Conservation (phyloP, 2,329 filamentous ascomycete genomes). For the Xylaria hypoxylon region DNA sequence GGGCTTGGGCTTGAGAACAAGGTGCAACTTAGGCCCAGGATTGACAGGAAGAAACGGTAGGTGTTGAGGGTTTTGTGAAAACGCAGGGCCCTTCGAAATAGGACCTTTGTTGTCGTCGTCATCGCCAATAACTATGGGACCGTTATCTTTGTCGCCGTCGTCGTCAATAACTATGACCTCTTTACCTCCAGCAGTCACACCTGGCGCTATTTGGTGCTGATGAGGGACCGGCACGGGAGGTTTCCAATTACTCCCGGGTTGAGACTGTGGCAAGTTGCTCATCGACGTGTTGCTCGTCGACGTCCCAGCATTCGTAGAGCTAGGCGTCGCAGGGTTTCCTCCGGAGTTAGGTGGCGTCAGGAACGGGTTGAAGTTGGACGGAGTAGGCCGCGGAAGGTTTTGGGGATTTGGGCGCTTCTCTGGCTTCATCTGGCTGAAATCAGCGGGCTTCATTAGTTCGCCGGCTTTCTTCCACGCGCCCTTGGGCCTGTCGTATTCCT, state of each 20-base stretch:
- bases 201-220: constrained; percentile 13
- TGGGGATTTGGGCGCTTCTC: constrained; percentile 23
- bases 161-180: background rate
- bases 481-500: background rate
- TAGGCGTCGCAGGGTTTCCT: too few relatives aligned
- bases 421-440: background rate
- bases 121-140: background rate
- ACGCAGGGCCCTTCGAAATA: background rate
- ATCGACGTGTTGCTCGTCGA: too few relatives aligned
- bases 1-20: background rate
- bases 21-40: too few relatives aligned
- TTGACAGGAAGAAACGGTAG: too few relatives aligned
- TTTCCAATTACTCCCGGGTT: background rate
- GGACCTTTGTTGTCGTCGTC: too few relatives aligned
- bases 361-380: background rate
- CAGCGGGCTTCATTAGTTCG: constrained; percentile 15
- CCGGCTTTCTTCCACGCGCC: constrained; percentile 2
- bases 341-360: too few relatives aligned
- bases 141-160: background rate
- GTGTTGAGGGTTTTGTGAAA: too few relatives aligned
- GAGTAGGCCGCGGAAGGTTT: too few relatives aligned
- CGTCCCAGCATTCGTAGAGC: too few relatives aligned
- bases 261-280: too few relatives aligned
- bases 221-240: background rate
- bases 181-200: background rate